These are phyloP conservation scores for Botrytis tulipae DNA, from an alignment of 2,329 filamentous ascomycete genomes.

Conservation along the genomic window DNA sequence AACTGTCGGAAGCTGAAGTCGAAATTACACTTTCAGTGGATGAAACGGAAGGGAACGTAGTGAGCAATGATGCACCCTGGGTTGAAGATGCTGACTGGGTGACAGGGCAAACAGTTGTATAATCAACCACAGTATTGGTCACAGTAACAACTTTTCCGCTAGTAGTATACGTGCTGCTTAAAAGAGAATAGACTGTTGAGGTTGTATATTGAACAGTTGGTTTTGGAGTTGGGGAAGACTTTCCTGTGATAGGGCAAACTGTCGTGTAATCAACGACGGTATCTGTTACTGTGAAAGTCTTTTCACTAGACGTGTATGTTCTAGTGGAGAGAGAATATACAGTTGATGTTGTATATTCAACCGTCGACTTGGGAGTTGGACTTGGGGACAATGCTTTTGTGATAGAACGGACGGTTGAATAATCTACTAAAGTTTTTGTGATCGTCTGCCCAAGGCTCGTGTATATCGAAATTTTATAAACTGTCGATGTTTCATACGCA, in stretches of 20 bases:
- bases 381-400: neutral
- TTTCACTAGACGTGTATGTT: neutral
- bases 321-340: neutral
- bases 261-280: neutral
- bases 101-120: neutral
- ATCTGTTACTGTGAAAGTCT: neutral
- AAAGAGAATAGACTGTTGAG: constrained; percentile 1
- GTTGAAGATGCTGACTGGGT: neutral
- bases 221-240: neutral
- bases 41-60: neutral
- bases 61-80: neutral
- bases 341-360: neutral
- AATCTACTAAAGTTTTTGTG: neutral
- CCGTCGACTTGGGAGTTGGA: neutral
- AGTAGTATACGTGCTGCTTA: neutral
- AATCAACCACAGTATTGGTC: neutral
- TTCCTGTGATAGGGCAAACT: neutral
- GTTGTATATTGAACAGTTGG: constrained; percentile 2
- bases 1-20: neutral
- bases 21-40: neutral
- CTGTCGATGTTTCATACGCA: neutral
- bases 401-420: neutral
- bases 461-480: neutral
- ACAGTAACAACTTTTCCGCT: neutral
- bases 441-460: neutral